Evolutionary conservation across 805 yeast genomes (phyloP), one percentile per base, ranked within the genome.

Genomic region (Kodamaea laetipori): DNA sequence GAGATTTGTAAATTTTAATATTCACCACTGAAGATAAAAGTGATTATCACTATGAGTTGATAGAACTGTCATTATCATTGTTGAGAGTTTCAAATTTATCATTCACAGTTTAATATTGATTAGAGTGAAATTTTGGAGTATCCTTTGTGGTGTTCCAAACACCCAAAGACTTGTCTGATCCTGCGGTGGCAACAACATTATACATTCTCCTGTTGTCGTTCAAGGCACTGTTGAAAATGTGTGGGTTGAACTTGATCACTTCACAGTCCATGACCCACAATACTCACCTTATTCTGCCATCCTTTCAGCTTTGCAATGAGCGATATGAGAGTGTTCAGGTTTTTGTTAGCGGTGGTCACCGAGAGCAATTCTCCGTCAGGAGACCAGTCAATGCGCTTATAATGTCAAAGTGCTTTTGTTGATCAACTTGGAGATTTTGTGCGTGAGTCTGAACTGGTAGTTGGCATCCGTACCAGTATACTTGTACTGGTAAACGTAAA

Each of bases 101-200:
- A n/a, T n/a, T n/a, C n/a, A n/a, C n/a, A n/a, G n/a, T n/a, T n/a
- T n/a, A n/a, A n/a, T n/a, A n/a, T n/a, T n/a, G n/a, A n/a, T n/a
- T n/a, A n/a, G n/a, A n/a, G n/a, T n/a, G n/a, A n/a, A n/a, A n/a
- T n/a, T n/a, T n/a, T n/a, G 95, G 94, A 15, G 79, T 69, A 32
- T 74, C 77, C 19, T 76, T 69, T 25, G 78, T 64, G 1, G 87
- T 80, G 54, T 82, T 84, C 95, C 95, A 86, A 4, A 86, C 72
- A 0, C 81, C 80, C 13, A 86, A 59, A 0, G 85, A 75, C 37
- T 78, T 78, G 55, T 83, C 86, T 3, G 76, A 60, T 1, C 90
- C 88, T 1, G 86, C 80, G 1, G 90, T 78, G 0, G 92, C 92
- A 21, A 84, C 53, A 25, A 86, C 65, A 47, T 78, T 79, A 54